Evolutionary conservation across 2,329 filamentous ascomycete genomes (phyloP), one percentile per base, ranked within the genome.

Genomic region (Pseudopithomyces maydicus): DNA sequence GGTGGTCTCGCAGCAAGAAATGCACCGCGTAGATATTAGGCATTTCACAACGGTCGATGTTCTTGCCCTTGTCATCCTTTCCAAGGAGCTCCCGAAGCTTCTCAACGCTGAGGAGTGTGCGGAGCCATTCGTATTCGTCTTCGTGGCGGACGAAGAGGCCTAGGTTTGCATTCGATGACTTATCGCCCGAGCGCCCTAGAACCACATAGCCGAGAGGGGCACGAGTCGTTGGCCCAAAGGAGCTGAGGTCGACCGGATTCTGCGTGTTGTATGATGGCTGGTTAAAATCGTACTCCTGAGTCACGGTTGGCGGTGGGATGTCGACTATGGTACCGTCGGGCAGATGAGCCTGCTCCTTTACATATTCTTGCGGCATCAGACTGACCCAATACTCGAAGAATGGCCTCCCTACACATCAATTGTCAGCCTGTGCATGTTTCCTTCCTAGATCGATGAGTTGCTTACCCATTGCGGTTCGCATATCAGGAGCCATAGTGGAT

Each of bases 51-150:
- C 64, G 52, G 76, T 44, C 76, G 70, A 38, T 80, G 12, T 56
- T 55, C 44, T 61, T 57, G 15, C 65, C 74, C 7, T 75, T 63
- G 74, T 78, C 81, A 55, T 83, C 81, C 10, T 78, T 70, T 0
- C 73, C 80, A 1, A 83, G 74, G 45, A 80, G 61, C 8, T 74
- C 61, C n/a, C 72, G 68, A 53, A 82, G 61, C 14, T 68, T 73
- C 3, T 65, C 57, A 8, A 70, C 65, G 0, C 74, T 81, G 62
- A 84, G 67, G 5, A 81, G 75, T 2, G 67, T 64, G 19, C 71
- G 73, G 10, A 80, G 66, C 78, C 77, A 80, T 1, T 76, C 64
- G 59, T 74, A 83, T 61, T 82, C 79, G 29, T 80, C 76, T 0
- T 64, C 62, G 35, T 70, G 61, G 1, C 74, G 72, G 3, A 78